Percentiles rank a stretch among this genome's conserved stretches.
Evolutionary conservation across 768 basidiomycete species (phyloP).

Genomic region (Calvatia gigantea): DNA sequence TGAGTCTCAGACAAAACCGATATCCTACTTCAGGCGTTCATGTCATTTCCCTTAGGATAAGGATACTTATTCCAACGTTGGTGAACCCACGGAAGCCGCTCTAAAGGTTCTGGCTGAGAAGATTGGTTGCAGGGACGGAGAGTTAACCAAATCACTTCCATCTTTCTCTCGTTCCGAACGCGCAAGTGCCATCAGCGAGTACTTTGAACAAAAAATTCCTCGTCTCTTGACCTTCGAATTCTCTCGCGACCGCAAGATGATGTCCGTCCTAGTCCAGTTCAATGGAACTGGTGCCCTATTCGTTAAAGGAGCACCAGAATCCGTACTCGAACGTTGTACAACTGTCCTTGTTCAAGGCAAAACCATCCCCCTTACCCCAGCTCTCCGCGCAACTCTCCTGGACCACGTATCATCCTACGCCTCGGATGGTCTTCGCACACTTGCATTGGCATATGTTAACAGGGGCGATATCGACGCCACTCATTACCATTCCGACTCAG

Average conservation of each 20-base stretch:
- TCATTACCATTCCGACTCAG: conserved; percentile 78
- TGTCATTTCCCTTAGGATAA: conserved; percentile 57
- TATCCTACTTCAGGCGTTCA: not conserved
- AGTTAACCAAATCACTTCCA: conserved; percentile 53
- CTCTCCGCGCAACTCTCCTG: conserved; percentile 58
- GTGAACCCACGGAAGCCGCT: conserved; percentile 97
- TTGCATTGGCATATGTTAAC: conserved; percentile 87
- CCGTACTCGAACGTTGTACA: conserved; percentile 86
- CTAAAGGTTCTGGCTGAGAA: conserved; percentile 95
- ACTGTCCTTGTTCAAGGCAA: conserved; percentile 65
- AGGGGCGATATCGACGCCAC: conserved; percentile 70
- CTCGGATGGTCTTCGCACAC: conserved; percentile 78
- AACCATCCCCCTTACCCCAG: conserved; percentile 59
- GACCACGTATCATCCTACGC: conserved; percentile 73
- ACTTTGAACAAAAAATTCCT: conserved; percentile 70
- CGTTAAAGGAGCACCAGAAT: conserved; percentile 96
- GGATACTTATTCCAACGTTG: conserved; percentile 73
- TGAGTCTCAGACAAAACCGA: conserved; percentile 30
- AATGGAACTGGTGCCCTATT: conserved; percentile 74
- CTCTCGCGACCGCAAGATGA: conserved; percentile 97
- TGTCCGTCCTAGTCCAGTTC: conserved; percentile 88
- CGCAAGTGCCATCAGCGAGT: conserved; percentile 81
- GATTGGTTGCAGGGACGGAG: conserved; percentile 69
- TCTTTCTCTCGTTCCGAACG: conserved; percentile 56
- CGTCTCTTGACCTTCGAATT: conserved; percentile 96